These are phyloP conservation scores for Botrytis byssoidea DNA, from an alignment of 2,329 filamentous ascomycete genomes.

Conservation along the genomic window DNA sequence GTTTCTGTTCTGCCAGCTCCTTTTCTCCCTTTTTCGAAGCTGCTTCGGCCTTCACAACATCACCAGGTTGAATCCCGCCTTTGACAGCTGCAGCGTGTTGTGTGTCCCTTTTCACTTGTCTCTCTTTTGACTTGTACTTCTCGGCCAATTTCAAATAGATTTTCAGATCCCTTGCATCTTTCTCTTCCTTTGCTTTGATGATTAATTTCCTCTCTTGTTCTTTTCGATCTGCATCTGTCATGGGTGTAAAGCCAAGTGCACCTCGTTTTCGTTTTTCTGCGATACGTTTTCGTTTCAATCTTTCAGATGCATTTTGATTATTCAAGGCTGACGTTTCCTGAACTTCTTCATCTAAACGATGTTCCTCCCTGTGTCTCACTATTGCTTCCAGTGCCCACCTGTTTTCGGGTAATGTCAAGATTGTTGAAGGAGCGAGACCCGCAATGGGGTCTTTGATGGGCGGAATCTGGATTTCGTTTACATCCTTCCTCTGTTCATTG, in stretches of 20 bases:
- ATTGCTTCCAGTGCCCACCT: constrained; percentile 5
- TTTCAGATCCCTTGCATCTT: neutral
- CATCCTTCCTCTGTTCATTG: neutral
- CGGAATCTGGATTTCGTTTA: neutral
- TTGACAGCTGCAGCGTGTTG: neutral
- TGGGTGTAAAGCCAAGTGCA: neutral
- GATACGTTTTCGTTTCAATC: constrained; percentile 7
- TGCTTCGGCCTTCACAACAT: neutral
- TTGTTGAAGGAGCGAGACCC: neutral
- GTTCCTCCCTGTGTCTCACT: neutral
- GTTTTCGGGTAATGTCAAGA: constrained; percentile 1
- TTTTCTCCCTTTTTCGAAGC: neutral
- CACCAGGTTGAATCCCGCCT: neutral
- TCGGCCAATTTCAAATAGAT: neutral
- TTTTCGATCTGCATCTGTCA: neutral
- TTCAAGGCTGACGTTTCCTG: neutral
- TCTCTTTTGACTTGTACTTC: neutral
- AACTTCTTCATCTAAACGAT: neutral
- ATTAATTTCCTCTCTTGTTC: neutral
- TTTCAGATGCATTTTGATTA: neutral
- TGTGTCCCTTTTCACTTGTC: neutral
- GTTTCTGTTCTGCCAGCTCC: neutral
- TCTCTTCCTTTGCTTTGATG: neutral
- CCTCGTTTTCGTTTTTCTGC: neutral
- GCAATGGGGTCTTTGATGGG: constrained; percentile 2